Conservation (phyloP, 805 yeast genomes). For the Yamadazyma olivae region DNA sequence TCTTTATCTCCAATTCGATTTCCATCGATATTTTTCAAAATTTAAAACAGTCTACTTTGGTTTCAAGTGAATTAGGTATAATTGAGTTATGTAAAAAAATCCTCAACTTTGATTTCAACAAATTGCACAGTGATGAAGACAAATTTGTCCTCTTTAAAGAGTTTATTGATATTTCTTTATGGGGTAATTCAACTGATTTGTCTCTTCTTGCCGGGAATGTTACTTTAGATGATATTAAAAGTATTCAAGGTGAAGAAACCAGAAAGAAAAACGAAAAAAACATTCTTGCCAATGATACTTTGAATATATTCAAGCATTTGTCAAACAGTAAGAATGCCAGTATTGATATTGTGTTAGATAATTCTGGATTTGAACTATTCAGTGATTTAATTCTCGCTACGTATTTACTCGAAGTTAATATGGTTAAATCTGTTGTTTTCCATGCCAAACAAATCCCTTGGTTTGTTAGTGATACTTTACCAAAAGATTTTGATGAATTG, state of each 20-base stretch:
- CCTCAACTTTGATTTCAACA: constrained; percentile 30
- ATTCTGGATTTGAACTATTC: constrained; percentile 92
- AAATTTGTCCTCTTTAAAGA: constrained; percentile 68
- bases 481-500: constrained; percentile 67
- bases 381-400: constrained; percentile 29
- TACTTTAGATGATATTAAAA: constrained; percentile 76
- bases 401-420: constrained; percentile 57
- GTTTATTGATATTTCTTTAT: constrained; percentile 80
- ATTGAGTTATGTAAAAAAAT: constrained; percentile 71
- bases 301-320: constrained; percentile 56
- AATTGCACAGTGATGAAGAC: constrained; percentile 33
- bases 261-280: constrained; percentile 78
- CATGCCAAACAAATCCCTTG: constrained; percentile 93
- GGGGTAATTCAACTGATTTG: constrained; percentile 99
- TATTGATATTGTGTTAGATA: constrained; percentile 84
- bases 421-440: constrained; percentile 61
- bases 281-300: constrained; percentile 74
- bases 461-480: constrained; percentile 96
- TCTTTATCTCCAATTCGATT: constrained; percentile 26
- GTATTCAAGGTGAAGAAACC: constrained; percentile 87
- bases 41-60: constrained; percentile 72
- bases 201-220: constrained; percentile 87
- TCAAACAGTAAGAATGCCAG: constrained; percentile 33
- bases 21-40: constrained; percentile 70
- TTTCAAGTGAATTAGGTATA: constrained; percentile 73